These are phyloP conservation scores for Curvularia eragrostidis DNA, from an alignment of 2,329 filamentous ascomycete genomes.

Conservation along the genomic window DNA sequence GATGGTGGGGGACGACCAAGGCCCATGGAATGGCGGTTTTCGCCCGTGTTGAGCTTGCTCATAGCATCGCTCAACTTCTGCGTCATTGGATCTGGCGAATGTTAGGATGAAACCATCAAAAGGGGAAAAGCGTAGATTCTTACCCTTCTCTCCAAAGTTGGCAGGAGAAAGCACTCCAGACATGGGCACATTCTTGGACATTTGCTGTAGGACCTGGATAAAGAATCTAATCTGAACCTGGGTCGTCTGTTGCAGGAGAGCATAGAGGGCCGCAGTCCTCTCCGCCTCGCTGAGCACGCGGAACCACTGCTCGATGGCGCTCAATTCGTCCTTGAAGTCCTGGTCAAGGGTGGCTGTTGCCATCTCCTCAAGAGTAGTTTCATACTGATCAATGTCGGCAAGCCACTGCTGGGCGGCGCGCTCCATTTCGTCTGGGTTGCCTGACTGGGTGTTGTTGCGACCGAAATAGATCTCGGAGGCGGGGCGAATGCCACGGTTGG, in stretches of 20 bases:
- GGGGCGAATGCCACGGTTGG: conserved; percentile 82
- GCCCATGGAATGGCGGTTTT: conserved; percentile 82
- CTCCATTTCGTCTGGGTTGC: conserved; percentile 84
- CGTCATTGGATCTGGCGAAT: conserved; percentile 84
- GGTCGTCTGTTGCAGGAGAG: conserved; percentile 94
- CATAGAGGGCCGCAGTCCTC: conserved; percentile 92
- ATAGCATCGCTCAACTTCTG: conserved; percentile 95
- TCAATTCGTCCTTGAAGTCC: conserved; percentile 99
- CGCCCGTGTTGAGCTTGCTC: conserved; percentile 90
- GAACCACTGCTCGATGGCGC: conserved; percentile 99
- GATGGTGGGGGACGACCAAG: conserved; percentile 74
- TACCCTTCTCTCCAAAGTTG: conserved; percentile 92
- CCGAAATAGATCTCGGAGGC: conserved; percentile 93
- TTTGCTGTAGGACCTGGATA: conserved; percentile 97
- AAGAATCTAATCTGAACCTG: conserved; percentile 99
- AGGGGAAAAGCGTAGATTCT: conserved; percentile 25
- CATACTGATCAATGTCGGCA: conserved; percentile 97
- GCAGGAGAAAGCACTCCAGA: conserved; percentile 92
- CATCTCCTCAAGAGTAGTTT: conserved; percentile 99
- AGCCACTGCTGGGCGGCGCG: conserved; percentile 98
- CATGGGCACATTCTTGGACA: conserved; percentile 98
- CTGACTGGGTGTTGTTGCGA: conserved; percentile 69
- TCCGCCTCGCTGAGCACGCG: conserved; percentile 96
- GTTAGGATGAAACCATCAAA: conserved; percentile 24
- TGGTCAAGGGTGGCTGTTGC: conserved; percentile 97